Evolutionary conservation across 495 filamentous ascomycete genomes (phyloP).

Genomic region (Xylaria castorea): DNA sequence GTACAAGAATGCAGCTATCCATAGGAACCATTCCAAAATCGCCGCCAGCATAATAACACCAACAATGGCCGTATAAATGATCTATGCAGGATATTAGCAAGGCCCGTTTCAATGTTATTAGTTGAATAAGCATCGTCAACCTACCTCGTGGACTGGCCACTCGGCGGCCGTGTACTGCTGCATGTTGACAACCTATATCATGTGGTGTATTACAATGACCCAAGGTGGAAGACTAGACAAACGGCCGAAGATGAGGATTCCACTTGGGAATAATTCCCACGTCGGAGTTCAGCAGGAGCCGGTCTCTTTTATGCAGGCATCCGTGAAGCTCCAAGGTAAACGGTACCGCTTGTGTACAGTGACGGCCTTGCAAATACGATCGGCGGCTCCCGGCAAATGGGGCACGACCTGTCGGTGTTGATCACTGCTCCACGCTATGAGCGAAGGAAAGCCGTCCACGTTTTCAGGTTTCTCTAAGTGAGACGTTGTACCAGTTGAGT

Average conservation of each 20-base stretch:
- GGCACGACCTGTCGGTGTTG: slow-evolving; percentile 13
- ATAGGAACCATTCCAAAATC: slow-evolving; percentile 91
- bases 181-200: slow-evolving; percentile 43
- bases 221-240: slow-evolving; percentile 14
- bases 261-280: slow-evolving; percentile 11
- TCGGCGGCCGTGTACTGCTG: slow-evolving; percentile 43
- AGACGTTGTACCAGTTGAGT: slow-evolving; percentile 14
- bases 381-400: slow-evolving; percentile 20
- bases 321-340: slow-evolving; percentile 21
- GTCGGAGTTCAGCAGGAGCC: slow-evolving; percentile 16
- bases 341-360: slow-evolving; percentile 4
- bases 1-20: slow-evolving; percentile 91
- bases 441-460: slow-evolving; percentile 24
- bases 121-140: slow-evolving; percentile 30
- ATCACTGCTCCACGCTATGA: slow-evolving; percentile 20
- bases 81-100: slow-evolving; percentile 39
- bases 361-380: slow-evolving; percentile 1
- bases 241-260: slow-evolving; percentile 9
- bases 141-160: slow-evolving; percentile 74
- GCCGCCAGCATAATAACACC: slow-evolving; percentile 84
- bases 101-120: not conserved
- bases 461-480: slow-evolving; percentile 13
- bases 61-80: slow-evolving; percentile 80
- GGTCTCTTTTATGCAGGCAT: slow-evolving; percentile 30
- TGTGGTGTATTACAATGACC: slow-evolving; percentile 16